Conservation (phyloP, 1,284 basidiomycete genomes). For the Boletus smithii region DNA sequence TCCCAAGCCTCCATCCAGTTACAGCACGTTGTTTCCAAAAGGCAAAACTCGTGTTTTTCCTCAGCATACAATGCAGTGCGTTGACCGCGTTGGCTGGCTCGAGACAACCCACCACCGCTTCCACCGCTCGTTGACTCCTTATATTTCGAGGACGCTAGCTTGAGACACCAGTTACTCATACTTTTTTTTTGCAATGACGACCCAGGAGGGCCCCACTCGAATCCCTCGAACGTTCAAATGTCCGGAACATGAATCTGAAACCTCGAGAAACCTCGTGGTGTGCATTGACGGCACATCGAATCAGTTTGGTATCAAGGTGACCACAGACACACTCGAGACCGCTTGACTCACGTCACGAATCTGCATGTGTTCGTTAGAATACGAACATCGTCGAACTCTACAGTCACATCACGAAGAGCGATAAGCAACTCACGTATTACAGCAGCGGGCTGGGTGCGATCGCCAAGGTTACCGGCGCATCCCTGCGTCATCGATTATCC, state of each 20-base stretch:
- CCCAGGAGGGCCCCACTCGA: background rate
- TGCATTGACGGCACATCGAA: constrained; percentile 41
- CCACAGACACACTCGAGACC: background rate
- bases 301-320: constrained; percentile 33
- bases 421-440: constrained; percentile 35
- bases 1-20: background rate
- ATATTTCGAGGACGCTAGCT: constrained; percentile 1
- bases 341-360: background rate
- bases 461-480: constrained; percentile 19
- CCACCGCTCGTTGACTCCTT: background rate
- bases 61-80: background rate
- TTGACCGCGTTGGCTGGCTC: background rate
- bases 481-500: constrained; percentile 16
- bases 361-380: constrained; percentile 22
- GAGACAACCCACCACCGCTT: background rate
- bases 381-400: constrained; percentile 39
- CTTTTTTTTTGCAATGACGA: constrained; percentile 5
- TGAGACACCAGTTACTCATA: background rate
- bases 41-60: constrained; percentile 14
- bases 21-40: constrained; percentile 13
- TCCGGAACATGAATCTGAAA: background rate
- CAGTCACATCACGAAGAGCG: constrained; percentile 30
- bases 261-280: constrained; percentile 33
- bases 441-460: constrained; percentile 37
- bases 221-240: constrained; percentile 10